phyloP scores from a whole-genome alignment of 208 protist genomes.

The Trypanosoma platydactyli region DNA sequence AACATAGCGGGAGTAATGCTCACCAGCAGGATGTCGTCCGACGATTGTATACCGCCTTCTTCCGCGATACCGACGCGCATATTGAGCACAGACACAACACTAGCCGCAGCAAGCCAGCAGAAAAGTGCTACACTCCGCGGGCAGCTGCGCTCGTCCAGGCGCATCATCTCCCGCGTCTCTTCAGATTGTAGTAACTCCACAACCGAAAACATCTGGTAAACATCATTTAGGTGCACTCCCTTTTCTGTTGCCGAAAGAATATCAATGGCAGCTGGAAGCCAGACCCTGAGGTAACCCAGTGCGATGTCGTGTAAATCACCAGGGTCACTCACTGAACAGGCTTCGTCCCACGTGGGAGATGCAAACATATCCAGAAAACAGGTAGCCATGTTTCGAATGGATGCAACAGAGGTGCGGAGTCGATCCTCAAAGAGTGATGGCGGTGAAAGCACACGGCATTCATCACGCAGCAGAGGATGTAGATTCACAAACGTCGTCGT shows the following conservation, averaged over 20 bases:
- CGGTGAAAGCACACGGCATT: constrained; percentile 46
- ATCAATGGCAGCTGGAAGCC: constrained; percentile 33
- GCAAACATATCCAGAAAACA: constrained; percentile 18
- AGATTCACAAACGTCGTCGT: constrained; percentile 50
- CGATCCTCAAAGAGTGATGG: constrained; percentile 34
- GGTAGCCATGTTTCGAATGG: background rate
- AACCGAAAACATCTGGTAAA: background rate
- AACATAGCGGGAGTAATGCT: constrained; percentile 5
- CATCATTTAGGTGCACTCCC: too few relatives aligned
- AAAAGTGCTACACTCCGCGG: constrained; percentile 20
- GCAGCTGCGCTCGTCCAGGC: constrained; percentile 8
- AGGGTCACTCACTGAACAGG: background rate
- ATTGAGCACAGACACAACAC: constrained; percentile 20
- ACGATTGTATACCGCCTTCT: background rate
- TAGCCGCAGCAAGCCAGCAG: constrained; percentile 24
- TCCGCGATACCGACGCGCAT: constrained; percentile 13
- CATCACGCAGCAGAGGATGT: constrained; percentile 61
- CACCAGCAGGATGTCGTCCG: constrained; percentile 11
- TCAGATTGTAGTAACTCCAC: background rate
- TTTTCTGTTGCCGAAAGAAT: constrained; percentile 5
- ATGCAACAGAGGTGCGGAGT: constrained; percentile 11
- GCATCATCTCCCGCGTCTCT: constrained; percentile 1
- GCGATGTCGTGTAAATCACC: constrained; percentile 18
- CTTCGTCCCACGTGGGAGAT: constrained; percentile 2
- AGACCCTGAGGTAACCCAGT: constrained; percentile 31